phyloP scores from a whole-genome alignment of 305 asterid species.

The Fraxinus paxiana region DNA sequence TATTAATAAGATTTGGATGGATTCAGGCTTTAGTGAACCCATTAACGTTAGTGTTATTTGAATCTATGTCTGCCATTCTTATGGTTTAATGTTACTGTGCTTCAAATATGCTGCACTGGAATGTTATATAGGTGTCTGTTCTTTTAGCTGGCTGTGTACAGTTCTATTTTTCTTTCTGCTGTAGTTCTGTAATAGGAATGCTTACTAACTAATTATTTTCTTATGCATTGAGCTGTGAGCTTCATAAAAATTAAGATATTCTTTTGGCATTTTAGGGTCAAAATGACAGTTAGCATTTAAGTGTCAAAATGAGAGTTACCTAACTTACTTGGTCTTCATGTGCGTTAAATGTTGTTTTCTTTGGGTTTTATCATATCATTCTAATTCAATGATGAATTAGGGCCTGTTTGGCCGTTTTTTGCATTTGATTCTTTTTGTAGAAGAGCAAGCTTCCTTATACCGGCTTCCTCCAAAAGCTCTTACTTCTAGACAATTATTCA shows the following conservation, averaged over 20 bases:
- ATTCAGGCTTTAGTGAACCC: slow-evolving; percentile 10
- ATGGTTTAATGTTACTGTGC: not conserved
- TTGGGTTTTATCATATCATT: not conserved
- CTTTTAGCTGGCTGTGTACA: not conserved
- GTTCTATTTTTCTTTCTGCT: slow-evolving; percentile 13
- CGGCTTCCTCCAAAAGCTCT: not conserved
- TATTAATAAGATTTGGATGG: not conserved
- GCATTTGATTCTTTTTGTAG: not conserved
- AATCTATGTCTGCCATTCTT: slow-evolving; percentile 4
- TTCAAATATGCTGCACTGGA: not conserved
- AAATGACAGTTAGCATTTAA: not conserved
- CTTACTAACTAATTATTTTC: not conserved
- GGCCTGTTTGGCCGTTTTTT: not conserved
- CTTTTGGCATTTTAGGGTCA: not conserved
- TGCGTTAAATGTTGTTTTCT: not conserved
- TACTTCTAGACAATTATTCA: not conserved
- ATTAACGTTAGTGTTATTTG: slow-evolving; percentile 1
- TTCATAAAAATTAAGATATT: not conserved
- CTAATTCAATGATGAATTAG: slow-evolving; percentile 1
- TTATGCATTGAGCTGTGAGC: slow-evolving; percentile 17
- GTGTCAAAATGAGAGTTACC: slow-evolving; percentile 3
- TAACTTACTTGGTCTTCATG: slow-evolving; percentile 11
- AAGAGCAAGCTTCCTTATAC: not conserved
- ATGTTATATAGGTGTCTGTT: slow-evolving; percentile 15
- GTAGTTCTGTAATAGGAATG: slow-evolving; percentile 10